These are phyloP conservation scores for Schizosaccharomyces octosporus DNA, from an alignment of 805 yeast species.

Conservation along the genomic window DNA sequence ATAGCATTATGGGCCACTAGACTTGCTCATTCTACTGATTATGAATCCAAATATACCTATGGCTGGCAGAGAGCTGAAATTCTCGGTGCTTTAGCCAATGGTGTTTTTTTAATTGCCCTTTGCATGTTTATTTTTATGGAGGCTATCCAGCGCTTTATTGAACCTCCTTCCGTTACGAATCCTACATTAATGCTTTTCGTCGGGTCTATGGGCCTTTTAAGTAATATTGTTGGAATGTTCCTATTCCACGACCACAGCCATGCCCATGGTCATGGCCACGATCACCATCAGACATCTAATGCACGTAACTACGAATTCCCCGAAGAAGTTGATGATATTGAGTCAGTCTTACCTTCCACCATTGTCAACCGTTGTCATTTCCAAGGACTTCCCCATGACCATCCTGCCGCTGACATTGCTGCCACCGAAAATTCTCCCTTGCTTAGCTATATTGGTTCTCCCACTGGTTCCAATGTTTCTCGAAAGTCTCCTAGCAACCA, in stretches of 20 bases:
- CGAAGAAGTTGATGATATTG: conserved; percentile 1
- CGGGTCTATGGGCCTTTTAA: conserved; percentile 58
- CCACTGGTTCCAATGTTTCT: conserved; percentile 6
- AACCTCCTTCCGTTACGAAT: conserved; percentile 53
- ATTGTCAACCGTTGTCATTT: conserved; percentile 5
- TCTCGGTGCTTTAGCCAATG: conserved; percentile 79
- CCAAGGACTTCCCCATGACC: conserved; percentile 3
- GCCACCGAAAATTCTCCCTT: conserved; percentile 19
- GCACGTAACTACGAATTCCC: background rate
- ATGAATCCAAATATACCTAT: conserved; percentile 75
- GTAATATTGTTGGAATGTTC: conserved; percentile 62
- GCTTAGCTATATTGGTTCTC: conserved; percentile 6
- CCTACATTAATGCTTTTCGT: conserved; percentile 66
- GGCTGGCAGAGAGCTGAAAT: conserved; percentile 98
- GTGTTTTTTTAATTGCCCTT: conserved; percentile 73
- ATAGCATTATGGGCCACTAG: conserved; percentile 93
- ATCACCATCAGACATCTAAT: conserved; percentile 10
- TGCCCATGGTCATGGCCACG: conserved; percentile 24
- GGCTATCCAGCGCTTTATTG: conserved; percentile 69
- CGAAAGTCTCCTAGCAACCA: conserved; percentile 8
- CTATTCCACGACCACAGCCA: conserved; percentile 76
- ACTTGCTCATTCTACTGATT: conserved; percentile 57
- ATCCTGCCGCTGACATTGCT: conserved; percentile 10
- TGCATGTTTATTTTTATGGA: conserved; percentile 82
- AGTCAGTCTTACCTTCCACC: conserved; percentile 3